Evolutionary conservation across 192 early-diverging fungal species (phyloP).

Genomic region (Geranomyces michiganensis): DNA sequence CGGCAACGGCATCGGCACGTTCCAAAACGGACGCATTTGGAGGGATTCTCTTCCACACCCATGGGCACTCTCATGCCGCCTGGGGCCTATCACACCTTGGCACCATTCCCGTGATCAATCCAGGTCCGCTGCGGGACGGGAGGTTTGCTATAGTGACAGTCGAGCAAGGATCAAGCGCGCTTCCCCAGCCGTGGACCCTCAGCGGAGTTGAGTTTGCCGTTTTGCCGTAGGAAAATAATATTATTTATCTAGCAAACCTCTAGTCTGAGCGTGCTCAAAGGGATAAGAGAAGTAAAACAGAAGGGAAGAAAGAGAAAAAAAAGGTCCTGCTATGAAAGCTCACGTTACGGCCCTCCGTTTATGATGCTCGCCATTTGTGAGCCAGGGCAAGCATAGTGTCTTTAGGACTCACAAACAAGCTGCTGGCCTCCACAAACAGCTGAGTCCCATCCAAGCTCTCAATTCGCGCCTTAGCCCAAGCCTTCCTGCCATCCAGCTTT

Average conservation of each 20-base stretch:
- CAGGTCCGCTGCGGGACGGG: constrained; percentile 32
- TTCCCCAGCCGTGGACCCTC: constrained; percentile 17
- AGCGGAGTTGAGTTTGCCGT: constrained; percentile 20
- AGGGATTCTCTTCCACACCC: constrained; percentile 27
- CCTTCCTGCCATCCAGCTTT: constrained; percentile 29
- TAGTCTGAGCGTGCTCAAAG: too few relatives aligned
- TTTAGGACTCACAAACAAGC: constrained; percentile 28
- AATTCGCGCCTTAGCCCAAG: constrained; percentile 25
- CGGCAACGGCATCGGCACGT: not conserved
- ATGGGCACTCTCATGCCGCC: constrained; percentile 33
- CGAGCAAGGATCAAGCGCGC: constrained; percentile 17
- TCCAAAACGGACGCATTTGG: not conserved
- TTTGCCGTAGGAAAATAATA: too few relatives aligned
- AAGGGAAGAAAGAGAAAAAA: too few relatives aligned
- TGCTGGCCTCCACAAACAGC: constrained; percentile 28
- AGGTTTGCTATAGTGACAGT: constrained; percentile 33
- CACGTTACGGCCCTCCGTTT: not conserved
- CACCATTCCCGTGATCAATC: constrained; percentile 32
- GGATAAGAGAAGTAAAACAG: too few relatives aligned
- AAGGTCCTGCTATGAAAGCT: too few relatives aligned
- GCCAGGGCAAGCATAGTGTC: constrained; percentile 15
- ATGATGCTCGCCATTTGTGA: constrained; percentile 5
- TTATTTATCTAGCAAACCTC: too few relatives aligned
- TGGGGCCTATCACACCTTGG: constrained; percentile 34
- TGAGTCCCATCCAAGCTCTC: constrained; percentile 13